These are phyloP conservation scores for Cupressus sempervirens DNA, from an alignment of 75 land plant species.

Conservation along the genomic window DNA sequence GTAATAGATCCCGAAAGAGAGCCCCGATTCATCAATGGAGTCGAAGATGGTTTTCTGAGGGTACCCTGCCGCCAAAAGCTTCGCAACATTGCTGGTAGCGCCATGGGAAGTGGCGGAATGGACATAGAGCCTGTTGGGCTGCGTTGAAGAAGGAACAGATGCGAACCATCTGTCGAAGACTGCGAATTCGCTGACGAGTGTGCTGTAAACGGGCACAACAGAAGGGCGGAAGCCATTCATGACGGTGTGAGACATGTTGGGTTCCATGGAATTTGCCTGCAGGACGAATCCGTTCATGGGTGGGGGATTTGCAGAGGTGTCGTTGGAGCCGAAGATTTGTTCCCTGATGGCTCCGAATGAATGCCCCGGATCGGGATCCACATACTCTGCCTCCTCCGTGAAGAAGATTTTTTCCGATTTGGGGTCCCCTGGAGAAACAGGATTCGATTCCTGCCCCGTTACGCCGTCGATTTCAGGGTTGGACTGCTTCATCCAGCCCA, in stretches of 20 bases:
- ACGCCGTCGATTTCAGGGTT: conserved; percentile 39
- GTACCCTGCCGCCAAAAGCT: conserved; percentile 30
- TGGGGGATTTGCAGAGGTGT: conserved; percentile 29
- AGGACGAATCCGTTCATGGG: conserved; percentile 60
- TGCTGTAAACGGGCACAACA: conserved; percentile 33
- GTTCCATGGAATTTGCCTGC: conserved; percentile 31
- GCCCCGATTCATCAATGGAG: conserved; percentile 35
- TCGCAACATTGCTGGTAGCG: conserved; percentile 29
- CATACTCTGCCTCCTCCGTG: conserved; percentile 33
- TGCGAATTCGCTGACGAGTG: conserved; percentile 43
- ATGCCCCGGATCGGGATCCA: conserved; percentile 59
- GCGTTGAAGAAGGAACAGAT: conserved; percentile 54
- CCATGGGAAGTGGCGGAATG: conserved; percentile 63
- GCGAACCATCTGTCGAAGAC: conserved; percentile 58
- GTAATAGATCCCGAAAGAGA: conserved; percentile 63
- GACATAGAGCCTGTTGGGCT: conserved; percentile 54
- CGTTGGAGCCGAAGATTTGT: conserved; percentile 46
- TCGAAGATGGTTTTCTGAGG: conserved; percentile 67
- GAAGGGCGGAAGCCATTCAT: conserved; percentile 64
- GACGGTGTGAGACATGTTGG: conserved; percentile 24
- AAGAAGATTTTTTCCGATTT: conserved; percentile 10
- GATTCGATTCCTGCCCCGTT: conserved; percentile 23
- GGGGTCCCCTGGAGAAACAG: conserved; percentile 19
- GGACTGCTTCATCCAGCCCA: conserved; percentile 31
- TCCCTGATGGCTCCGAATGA: conserved; percentile 43